Evolutionary conservation across 768 basidiomycete species (phyloP).

Genomic region (Mycena albidolilacea): DNA sequence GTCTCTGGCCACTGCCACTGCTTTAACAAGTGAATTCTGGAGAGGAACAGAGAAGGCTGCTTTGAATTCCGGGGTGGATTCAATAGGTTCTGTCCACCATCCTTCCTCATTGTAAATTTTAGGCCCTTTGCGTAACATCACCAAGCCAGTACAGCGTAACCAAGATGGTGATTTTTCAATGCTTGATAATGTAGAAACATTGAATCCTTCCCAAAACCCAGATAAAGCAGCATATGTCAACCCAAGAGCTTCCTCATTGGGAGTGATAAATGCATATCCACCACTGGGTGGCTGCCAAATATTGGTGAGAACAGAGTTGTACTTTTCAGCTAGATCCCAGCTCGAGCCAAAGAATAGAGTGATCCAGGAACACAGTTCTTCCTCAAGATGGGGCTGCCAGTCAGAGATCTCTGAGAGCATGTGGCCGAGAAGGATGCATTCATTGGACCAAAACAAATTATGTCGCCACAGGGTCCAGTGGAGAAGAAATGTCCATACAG

Average conservation of each 20-base stretch:
- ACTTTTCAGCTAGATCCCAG: neutral
- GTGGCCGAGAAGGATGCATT: neutral
- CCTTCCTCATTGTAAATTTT: neutral
- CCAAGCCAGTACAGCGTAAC: neutral
- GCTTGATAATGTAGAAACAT: neutral
- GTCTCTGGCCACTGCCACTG: neutral
- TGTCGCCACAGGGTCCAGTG: neutral
- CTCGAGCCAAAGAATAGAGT: neutral
- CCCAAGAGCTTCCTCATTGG: neutral
- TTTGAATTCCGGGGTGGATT: neutral
- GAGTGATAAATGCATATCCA: neutral
- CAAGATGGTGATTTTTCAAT: neutral
- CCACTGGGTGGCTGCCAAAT: neutral
- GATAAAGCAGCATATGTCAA: neutral
- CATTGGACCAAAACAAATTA: neutral
- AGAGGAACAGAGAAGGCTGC: neutral
- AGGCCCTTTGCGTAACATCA: neutral
- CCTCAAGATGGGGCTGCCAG: neutral
- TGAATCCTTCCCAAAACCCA: neutral
- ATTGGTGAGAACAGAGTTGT: neutral
- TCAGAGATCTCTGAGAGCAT: neutral
- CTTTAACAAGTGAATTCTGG: neutral
- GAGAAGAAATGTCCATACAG: neutral
- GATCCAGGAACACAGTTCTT: neutral
- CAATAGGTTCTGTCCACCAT: neutral